Evolutionary conservation across 2,329 filamentous ascomycete genomes (phyloP).

Genomic region (Ambrosiella beaveri): DNA sequence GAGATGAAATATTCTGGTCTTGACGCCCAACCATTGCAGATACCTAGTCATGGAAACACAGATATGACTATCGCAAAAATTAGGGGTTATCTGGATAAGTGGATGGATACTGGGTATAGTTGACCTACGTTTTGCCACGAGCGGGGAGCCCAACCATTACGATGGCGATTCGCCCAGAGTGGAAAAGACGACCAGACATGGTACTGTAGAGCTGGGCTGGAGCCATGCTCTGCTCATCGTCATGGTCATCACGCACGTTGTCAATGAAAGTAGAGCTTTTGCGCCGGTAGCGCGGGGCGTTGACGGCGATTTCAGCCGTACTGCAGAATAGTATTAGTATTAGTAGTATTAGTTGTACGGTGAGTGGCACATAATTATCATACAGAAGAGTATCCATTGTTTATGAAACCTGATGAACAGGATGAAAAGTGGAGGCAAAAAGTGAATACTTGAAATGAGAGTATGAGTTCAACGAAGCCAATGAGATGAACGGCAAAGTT

Average conservation of each 20-base stretch:
- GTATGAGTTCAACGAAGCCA: neutral
- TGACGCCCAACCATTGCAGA: constrained; percentile 90
- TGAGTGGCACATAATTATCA: neutral
- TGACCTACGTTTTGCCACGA: constrained; percentile 67
- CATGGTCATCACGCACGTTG: constrained; percentile 83
- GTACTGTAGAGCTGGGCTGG: constrained; percentile 96
- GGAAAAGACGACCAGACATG: constrained; percentile 90
- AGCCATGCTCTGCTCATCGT: constrained; percentile 57
- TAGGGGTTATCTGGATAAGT: neutral
- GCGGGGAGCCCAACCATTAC: constrained; percentile 92
- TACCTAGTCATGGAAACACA: constrained; percentile 92
- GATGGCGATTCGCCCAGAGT: constrained; percentile 92
- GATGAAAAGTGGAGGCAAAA: neutral
- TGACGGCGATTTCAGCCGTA: constrained; percentile 82
- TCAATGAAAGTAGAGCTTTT: constrained; percentile 94
- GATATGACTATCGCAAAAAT: constrained; percentile 48
- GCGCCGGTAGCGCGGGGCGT: constrained; percentile 73
- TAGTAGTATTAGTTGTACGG: constrained; percentile 11
- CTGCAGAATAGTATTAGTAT: constrained; percentile 25
- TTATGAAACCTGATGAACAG: neutral
- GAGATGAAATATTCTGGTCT: constrained; percentile 92
- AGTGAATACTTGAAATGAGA: neutral
- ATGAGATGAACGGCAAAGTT: neutral
- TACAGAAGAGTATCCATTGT: constrained; percentile 15
- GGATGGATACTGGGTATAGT: neutral